Evolutionary conservation across 805 yeast genomes (phyloP).

Genomic region (Candida orba): DNA sequence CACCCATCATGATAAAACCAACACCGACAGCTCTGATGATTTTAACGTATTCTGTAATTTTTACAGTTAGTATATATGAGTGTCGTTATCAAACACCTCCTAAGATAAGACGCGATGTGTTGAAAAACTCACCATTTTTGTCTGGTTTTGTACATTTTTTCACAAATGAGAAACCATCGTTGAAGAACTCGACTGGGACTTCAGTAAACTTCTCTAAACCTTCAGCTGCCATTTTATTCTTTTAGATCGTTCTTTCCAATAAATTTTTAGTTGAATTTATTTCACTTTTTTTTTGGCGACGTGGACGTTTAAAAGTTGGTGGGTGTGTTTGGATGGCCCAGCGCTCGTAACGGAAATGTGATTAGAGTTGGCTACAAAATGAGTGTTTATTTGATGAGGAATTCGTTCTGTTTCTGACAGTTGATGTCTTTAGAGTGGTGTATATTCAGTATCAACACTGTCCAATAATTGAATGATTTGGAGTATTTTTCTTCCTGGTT

Average conservation of each 20-base stretch:
- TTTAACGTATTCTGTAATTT: conserved; percentile 63
- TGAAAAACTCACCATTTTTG: conserved; percentile 51
- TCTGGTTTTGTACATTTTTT: conserved; percentile 92
- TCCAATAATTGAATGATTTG: no score
- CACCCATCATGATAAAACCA: conserved; percentile 96
- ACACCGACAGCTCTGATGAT: conserved; percentile 94
- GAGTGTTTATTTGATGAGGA: no score
- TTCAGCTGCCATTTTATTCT: conserved; percentile 35
- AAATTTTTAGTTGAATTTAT: no score
- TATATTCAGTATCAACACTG: no score
- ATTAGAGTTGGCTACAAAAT: neutral
- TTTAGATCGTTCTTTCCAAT: no score
- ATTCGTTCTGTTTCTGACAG: no score
- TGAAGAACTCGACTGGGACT: conserved; percentile 84
- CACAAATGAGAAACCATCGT: conserved; percentile 85
- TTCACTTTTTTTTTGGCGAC: conserved; percentile 1
- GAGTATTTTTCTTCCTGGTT: no score
- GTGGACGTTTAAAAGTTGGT: neutral
- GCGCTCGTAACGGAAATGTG: no score
- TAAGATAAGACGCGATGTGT: neutral
- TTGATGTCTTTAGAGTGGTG: no score
- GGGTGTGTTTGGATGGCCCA: conserved; percentile 4
- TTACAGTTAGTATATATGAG: neutral
- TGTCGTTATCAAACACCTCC: conserved; percentile 3
- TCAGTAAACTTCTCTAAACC: conserved; percentile 73